Base-by-base conservation (phyloP, 2,329 filamentous ascomycete genomes). In the Colletotrichum sp. region DNA sequence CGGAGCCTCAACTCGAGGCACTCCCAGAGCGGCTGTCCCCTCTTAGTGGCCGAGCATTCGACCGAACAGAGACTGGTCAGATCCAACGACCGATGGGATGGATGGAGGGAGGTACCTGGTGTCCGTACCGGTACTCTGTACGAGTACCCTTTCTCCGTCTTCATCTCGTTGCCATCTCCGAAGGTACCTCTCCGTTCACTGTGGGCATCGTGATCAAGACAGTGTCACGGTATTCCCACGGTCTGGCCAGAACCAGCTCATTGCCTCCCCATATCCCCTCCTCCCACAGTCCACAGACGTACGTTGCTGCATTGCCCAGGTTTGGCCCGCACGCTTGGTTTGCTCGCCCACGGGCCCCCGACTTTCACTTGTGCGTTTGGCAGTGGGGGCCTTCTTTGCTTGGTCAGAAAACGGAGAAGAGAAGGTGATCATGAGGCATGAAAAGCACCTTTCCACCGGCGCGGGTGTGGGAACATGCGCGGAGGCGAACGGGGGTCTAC, bases 31-130 rank as follows among this genome's bases (percentile, higher is more conserved):
- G n/a, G 8, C 29, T 22, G 70, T 65, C 74, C 49, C 74, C 70
- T 74, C 74, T 65, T 76, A 74, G 74, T 61, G 74, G 70, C 74
- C 74, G 74, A 76, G 74, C 44, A 76, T 76, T 76, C 64, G 63
- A 69, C 74, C 74, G 74, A 76, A 13, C 44, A 52, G 29, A 68
- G 66, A 44, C 15, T 63, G 70, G 72, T 68, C 63, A 22, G 69
- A 29, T 25, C 49, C 69, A 8, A 66, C 27, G 63, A 34, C 34
- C 25, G 63, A 66, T 66, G 63, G 63, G 29, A 29, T 25, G 19
- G 29, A 29, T 19, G 29, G 59, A 9, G 63, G 63, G 59, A 9
- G 63, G 63, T 49, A 66, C 63, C 63, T 49, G 63, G 34, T 36
- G 12, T 11, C 25, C 12, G 13, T 32, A 25, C 29, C 22, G 34